These are phyloP conservation scores for Acephala macrosclerotiorum DNA, from an alignment of 2,329 filamentous ascomycete genomes.

Conservation along the genomic window DNA sequence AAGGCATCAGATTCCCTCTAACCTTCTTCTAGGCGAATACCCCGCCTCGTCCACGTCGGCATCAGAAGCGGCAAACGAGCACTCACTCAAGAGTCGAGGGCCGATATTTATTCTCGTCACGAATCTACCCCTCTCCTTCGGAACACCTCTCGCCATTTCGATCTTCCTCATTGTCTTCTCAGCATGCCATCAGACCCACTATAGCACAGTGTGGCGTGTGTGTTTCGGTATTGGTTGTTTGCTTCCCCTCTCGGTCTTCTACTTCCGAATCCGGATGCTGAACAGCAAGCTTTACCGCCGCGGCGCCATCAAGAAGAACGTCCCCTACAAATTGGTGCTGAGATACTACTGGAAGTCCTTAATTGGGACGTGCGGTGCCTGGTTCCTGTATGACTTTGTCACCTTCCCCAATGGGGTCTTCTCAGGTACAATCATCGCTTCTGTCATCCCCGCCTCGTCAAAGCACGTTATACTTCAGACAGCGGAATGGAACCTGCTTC, in stretches of 20 bases:
- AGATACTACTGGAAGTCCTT: constrained; percentile 63
- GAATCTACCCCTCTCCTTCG: constrained; percentile 51
- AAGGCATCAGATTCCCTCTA: not conserved
- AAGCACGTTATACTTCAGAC: constrained; percentile 48
- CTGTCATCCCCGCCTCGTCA: constrained; percentile 45
- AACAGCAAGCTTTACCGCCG: constrained; percentile 59
- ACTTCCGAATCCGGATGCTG: constrained; percentile 61
- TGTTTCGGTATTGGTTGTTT: constrained; percentile 57
- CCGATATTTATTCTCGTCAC: constrained; percentile 56
- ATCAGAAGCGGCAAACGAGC: constrained; percentile 56
- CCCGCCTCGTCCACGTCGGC: constrained; percentile 55
- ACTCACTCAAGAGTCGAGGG: constrained; percentile 47
- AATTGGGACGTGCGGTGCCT: constrained; percentile 58
- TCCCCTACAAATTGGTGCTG: constrained; percentile 58
- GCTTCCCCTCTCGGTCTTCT: constrained; percentile 61
- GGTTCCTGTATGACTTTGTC: constrained; percentile 59
- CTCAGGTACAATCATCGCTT: constrained; percentile 52
- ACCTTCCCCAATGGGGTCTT: constrained; percentile 54
- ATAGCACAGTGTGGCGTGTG: constrained; percentile 51
- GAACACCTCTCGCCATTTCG: constrained; percentile 51
- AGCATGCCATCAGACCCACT: constrained; percentile 39
- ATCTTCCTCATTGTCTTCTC: constrained; percentile 44
- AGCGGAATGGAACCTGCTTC: constrained; percentile 56
- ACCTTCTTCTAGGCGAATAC: constrained; percentile 49
- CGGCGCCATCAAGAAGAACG: constrained; percentile 58